phyloP scores from a whole-genome alignment of 2,329 filamentous ascomycete genomes.

The Trichoderma koningiopsis region DNA sequence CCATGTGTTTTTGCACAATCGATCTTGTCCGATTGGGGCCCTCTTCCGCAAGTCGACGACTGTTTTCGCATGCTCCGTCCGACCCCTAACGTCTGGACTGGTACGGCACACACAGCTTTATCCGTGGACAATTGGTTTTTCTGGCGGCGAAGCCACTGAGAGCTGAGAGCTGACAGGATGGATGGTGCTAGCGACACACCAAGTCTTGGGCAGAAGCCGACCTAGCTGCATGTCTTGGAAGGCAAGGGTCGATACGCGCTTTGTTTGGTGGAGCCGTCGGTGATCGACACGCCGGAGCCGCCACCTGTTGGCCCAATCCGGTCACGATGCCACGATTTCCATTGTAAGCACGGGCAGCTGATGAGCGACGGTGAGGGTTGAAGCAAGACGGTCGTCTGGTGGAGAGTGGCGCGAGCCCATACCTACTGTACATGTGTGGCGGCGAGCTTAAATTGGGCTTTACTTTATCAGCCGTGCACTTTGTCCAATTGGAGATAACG shows the following conservation, averaged over 20 bases:
- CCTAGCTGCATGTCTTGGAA: slow-evolving; percentile 9
- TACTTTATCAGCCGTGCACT: background rate
- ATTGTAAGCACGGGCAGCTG: slow-evolving; percentile 14
- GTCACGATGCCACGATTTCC: slow-evolving; percentile 22
- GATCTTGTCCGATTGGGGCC: background rate
- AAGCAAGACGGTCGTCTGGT: background rate
- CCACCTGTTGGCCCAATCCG: slow-evolving; percentile 21
- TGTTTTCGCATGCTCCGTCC: background rate
- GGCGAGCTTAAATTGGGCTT: background rate
- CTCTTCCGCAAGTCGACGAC: background rate
- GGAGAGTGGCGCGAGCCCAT: background rate
- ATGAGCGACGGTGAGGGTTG: slow-evolving; percentile 3
- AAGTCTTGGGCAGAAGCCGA: background rate
- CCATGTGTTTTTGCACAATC: background rate
- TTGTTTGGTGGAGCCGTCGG: slow-evolving; percentile 23
- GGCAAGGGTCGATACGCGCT: slow-evolving; percentile 17
- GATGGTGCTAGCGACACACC: slow-evolving; percentile 10
- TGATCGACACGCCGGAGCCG: slow-evolving; percentile 24
- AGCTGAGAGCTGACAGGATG: slow-evolving; percentile 5
- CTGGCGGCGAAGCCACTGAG: slow-evolving; percentile 8
- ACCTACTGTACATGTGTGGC: background rate
- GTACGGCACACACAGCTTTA: background rate
- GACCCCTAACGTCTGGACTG: background rate
- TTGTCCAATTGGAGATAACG: background rate
- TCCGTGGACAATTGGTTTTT: background rate